Evolutionary conservation across 768 basidiomycete genomes (phyloP).

Genomic region (Suillus americanus): DNA sequence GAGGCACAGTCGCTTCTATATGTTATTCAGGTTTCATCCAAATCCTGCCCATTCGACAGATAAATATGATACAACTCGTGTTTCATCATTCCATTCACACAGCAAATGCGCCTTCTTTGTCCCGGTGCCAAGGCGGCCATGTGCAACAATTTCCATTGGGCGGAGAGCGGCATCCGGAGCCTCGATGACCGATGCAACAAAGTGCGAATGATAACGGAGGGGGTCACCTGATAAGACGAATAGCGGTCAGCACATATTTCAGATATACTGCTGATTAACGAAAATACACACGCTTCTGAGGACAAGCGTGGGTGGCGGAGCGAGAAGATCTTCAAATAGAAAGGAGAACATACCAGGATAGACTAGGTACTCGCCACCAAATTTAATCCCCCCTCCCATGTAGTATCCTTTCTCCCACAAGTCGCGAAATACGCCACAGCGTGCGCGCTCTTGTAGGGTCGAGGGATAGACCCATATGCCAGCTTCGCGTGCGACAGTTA

Average conservation of each 20-base stretch:
- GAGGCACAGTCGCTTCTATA: background rate
- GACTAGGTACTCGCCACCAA: slow-evolving; percentile 94
- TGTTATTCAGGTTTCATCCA: slow-evolving; percentile 38
- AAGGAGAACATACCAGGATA: slow-evolving; percentile 74
- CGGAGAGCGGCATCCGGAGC: slow-evolving; percentile 57
- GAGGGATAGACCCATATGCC: slow-evolving; percentile 79
- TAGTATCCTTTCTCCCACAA: slow-evolving; percentile 84
- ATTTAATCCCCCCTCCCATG: slow-evolving; percentile 88
- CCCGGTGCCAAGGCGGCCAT: slow-evolving; percentile 92
- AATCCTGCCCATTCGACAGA: slow-evolving; percentile 93
- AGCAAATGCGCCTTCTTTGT: slow-evolving; percentile 96
- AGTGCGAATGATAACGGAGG: slow-evolving; percentile 95
- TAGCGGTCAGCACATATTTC: slow-evolving; percentile 8
- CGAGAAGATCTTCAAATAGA: background rate
- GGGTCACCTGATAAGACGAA: slow-evolving; percentile 69
- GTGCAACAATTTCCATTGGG: slow-evolving; percentile 95
- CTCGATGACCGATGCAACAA: slow-evolving; percentile 79
- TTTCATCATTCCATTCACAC: slow-evolving; percentile 82
- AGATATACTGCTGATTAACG: background rate
- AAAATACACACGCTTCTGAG: slow-evolving; percentile 6
- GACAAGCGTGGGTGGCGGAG: background rate
- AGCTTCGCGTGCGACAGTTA: slow-evolving; percentile 60
- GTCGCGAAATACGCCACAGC: slow-evolving; percentile 76
- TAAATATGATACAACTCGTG: slow-evolving; percentile 64
- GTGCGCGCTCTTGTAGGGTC: slow-evolving; percentile 63